Percentiles rank a stretch among this genome's conserved stretches.
phyloP scores from a whole-genome alignment of 768 basidiomycete genomes.

The Termitomyces sp. region DNA sequence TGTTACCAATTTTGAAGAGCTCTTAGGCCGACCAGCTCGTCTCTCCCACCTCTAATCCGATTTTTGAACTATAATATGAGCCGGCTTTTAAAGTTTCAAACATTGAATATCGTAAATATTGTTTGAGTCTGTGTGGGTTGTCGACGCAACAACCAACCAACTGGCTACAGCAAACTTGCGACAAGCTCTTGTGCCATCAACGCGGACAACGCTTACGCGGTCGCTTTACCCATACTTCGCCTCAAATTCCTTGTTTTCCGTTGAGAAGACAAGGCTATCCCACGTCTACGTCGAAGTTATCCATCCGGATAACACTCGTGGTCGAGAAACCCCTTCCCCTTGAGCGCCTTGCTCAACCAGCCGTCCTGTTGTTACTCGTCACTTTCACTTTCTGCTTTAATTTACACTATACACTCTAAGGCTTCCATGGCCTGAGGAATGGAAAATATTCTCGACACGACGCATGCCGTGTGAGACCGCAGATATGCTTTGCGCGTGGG shows the following conservation, averaged over 20 bases:
- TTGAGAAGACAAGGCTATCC: not conserved
- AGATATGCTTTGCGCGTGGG: too few relatives aligned
- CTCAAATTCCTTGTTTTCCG: not conserved
- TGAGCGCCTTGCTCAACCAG: not conserved
- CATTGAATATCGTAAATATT: not conserved
- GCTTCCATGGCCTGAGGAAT: not conserved
- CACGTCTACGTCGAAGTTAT: not conserved
- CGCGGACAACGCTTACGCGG: not conserved
- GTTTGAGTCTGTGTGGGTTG: not conserved
- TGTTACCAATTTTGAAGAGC: not conserved
- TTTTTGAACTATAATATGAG: not conserved
- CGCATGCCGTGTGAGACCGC: not conserved
- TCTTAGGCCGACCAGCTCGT: not conserved
- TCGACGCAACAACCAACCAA: not conserved
- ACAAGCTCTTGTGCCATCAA: not conserved
- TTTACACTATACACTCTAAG: not conserved
- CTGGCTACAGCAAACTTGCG: not conserved
- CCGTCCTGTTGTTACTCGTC: not conserved
- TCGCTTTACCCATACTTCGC: not conserved
- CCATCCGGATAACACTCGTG: not conserved
- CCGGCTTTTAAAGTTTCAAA: not conserved
- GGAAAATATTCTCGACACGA: not conserved
- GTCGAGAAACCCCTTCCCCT: not conserved
- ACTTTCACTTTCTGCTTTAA: not conserved
- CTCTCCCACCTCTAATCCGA: not conserved